These are phyloP conservation scores for Puccinia hordei DNA, from an alignment of 1,284 basidiomycete species.

Conservation along the genomic window DNA sequence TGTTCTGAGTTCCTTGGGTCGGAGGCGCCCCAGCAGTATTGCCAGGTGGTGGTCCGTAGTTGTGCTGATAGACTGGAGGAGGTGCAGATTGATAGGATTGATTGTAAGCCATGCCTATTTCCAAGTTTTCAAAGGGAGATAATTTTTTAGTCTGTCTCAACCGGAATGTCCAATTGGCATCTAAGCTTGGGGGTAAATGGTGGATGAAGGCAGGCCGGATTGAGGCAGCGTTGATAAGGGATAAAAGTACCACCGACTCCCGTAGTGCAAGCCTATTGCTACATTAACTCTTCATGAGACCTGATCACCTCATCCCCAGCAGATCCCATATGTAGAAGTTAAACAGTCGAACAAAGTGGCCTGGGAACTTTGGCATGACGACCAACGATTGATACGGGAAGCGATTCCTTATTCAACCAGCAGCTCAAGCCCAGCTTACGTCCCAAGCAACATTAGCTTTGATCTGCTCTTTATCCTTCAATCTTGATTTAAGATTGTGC, in stretches of 20 bases:
- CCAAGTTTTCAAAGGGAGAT: slow-evolving; percentile 52
- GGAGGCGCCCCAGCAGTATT: slow-evolving; percentile 4
- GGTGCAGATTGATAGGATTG: slow-evolving; percentile 5
- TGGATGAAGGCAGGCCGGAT: neutral
- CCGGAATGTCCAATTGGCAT: slow-evolving; percentile 49
- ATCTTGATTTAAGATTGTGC: too few species aligned
- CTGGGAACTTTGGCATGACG: slow-evolving; percentile 5
- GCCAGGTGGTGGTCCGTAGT: slow-evolving; percentile 2
- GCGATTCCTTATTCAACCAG: too few species aligned
- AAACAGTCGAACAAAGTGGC: neutral
- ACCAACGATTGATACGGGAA: neutral
- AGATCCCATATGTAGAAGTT: slow-evolving; percentile 13
- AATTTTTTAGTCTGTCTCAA: slow-evolving; percentile 49
- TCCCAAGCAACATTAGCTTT: too few species aligned
- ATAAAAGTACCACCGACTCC: neutral
- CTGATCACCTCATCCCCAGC: slow-evolving; percentile 1
- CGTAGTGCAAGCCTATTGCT: neutral
- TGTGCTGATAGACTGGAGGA: slow-evolving; percentile 23
- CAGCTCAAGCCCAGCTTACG: too few species aligned
- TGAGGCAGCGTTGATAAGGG: neutral
- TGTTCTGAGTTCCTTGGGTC: neutral
- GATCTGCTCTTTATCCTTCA: too few species aligned
- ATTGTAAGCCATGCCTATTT: slow-evolving; percentile 53
- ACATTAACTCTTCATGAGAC: neutral
- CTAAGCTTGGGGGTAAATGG: neutral